A percentile compares a stretch with the other conserved stretches of the same genome.
These are phyloP conservation scores for Tuber microsphaerosporum DNA, from an alignment of 495 filamentous ascomycete species.

Conservation along the genomic window DNA sequence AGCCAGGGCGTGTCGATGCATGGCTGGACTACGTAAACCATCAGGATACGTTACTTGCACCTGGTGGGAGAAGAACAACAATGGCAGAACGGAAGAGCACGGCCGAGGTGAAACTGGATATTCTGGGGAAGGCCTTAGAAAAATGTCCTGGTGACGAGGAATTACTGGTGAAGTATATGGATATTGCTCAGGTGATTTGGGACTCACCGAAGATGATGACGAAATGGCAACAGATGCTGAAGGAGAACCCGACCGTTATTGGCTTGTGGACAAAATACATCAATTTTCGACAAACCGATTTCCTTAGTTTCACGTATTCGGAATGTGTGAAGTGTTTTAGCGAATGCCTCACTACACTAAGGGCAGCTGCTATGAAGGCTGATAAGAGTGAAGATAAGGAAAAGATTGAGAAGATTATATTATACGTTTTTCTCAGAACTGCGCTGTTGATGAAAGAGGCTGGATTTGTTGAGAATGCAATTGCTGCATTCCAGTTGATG, in stretches of 20 bases:
- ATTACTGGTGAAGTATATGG: slow-evolving; percentile 61
- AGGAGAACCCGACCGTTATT: slow-evolving; percentile 54
- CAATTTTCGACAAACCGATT: slow-evolving; percentile 65
- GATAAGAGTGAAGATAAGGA: slow-evolving; percentile 32
- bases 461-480: slow-evolving; percentile 69
- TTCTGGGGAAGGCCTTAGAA: slow-evolving; percentile 71
- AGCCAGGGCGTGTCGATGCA: slow-evolving; percentile 58
- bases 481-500: slow-evolving; percentile 74
- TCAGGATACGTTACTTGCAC: slow-evolving; percentile 58
- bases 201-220: slow-evolving; percentile 53
- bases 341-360: slow-evolving; percentile 52
- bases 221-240: slow-evolving; percentile 59
- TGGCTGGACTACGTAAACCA: slow-evolving; percentile 73
- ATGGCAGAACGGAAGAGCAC: slow-evolving; percentile 58
- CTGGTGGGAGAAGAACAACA: slow-evolving; percentile 47
- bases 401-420: slow-evolving; percentile 49
- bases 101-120: slow-evolving; percentile 68
- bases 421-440: slow-evolving; percentile 67
- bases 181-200: slow-evolving; percentile 67
- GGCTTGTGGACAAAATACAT: slow-evolving; percentile 67
- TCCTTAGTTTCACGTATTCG: slow-evolving; percentile 62
- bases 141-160: slow-evolving; percentile 50
- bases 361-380: slow-evolving; percentile 38
- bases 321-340: slow-evolving; percentile 52
- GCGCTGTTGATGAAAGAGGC: slow-evolving; percentile 69